These are phyloP conservation scores for Fusarium neocosmosporiellum DNA, from an alignment of 2,329 filamentous ascomycete species.

Conservation along the genomic window DNA sequence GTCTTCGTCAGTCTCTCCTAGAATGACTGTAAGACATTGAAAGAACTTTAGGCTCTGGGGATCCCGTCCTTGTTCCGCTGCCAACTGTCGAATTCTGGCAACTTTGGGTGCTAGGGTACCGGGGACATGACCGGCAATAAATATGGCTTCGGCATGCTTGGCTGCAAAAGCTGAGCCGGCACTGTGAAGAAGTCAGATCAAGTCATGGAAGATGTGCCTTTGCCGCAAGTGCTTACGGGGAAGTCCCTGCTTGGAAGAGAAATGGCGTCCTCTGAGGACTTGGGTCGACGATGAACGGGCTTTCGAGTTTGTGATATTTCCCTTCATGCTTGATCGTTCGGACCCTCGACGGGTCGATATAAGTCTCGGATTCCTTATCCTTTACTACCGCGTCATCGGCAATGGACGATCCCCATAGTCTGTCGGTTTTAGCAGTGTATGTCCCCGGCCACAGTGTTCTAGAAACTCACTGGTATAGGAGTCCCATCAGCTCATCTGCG, in stretches of 20 bases:
- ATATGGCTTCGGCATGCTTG: constrained; percentile 71
- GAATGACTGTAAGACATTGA: constrained; percentile 2
- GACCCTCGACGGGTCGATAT: constrained; percentile 54
- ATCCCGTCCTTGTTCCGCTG: neutral
- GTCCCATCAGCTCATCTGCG: constrained; percentile 15
- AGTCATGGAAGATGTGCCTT: neutral
- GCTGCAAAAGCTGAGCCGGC: constrained; percentile 67
- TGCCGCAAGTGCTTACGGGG: constrained; percentile 47
- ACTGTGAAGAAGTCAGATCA: neutral
- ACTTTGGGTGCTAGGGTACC: constrained; percentile 5
- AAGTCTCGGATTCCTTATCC: constrained; percentile 62
- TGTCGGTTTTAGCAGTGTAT: neutral
- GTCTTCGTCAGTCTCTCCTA: constrained; percentile 11
- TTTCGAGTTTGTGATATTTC: constrained; percentile 57
- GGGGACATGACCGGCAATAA: constrained; percentile 62
- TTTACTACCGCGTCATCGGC: constrained; percentile 13
- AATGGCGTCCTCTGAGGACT: constrained; percentile 69
- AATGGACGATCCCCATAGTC: constrained; percentile 18
- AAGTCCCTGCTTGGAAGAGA: constrained; percentile 70
- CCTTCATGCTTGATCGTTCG: constrained; percentile 69
- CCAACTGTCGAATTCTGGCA: constrained; percentile 2
- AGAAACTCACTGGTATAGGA: constrained; percentile 3
- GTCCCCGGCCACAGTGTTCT: no score
- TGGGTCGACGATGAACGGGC: constrained; percentile 13
- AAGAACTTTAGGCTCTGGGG: constrained; percentile 14